Base-by-base conservation (phyloP, 306 rosid species). In the Dryas octopetala region DNA sequence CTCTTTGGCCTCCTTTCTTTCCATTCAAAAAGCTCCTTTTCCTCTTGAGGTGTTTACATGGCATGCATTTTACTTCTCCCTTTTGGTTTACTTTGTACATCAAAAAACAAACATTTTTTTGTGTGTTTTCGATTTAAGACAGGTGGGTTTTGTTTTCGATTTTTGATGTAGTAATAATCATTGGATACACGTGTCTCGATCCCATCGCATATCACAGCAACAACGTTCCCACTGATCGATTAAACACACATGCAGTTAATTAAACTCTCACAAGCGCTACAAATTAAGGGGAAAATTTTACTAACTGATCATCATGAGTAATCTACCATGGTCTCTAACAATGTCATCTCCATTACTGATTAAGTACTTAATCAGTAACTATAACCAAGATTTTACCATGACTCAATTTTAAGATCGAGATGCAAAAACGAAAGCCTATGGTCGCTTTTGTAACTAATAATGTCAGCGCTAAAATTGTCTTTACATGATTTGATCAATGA, bases 181-280 rank as follows among this genome's bases (percentile, higher is more conserved):
- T 79, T 79, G 74, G 85, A 89, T 79, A 77, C 91, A 79, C 90
- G 88, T 88, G 90, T 83, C 74, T 77, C 74, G 74, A 71, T 72
- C 78, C 87, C 84, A 77, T 74, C 11, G 47, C 77, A 75, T 63
- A 61, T 51, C 68, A 23, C 41, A 76, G 72, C 74, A 66, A 77
- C 72, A 69, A 62, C 43, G 38, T 28, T 28, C n/a, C 66, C 66
- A 61, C 66, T 61, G 9, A 28, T 28, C 2, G 2, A 61, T 61
- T 16, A 28, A 9, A 59, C 64, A 9, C 61, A 68, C 23, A 19
- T 19, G 38, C 38, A 28, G 2, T 28, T 28, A 1, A 28, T 28
- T 28, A 1, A 28, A 28, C 2, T 28, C 38, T 28, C 38, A 28
- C 38, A 28, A 28, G 38, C 38, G 38, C 38, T 28, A 28, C 38